Percentiles rank a stretch among this genome's conserved stretches.
Conservation (phyloP, 495 filamentous ascomycete species). For the Patellaria atrata region DNA sequence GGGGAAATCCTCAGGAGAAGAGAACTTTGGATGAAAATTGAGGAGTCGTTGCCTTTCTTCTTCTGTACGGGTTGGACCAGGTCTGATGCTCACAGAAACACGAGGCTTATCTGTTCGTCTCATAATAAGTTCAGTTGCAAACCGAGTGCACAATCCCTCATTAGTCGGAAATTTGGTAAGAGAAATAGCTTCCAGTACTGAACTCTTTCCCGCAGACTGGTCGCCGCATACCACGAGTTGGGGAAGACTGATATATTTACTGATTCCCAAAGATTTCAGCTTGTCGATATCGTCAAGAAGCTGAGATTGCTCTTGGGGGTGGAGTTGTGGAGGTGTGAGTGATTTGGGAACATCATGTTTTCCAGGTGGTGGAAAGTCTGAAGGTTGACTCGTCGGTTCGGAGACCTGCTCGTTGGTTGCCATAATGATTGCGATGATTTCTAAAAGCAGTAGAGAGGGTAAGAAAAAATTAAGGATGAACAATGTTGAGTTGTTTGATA, state of each 20-base stretch:
- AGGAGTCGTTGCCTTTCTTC: constrained; percentile 6
- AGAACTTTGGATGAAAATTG: constrained; percentile 6
- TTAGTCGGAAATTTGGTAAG: constrained; percentile 11
- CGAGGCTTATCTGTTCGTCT: neutral
- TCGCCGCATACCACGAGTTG: constrained; percentile 16
- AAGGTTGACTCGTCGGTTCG: too few species aligned
- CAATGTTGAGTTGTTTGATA: too few species aligned
- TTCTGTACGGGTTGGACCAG: constrained; percentile 2
- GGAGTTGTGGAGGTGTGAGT: too few species aligned
- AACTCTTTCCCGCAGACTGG: constrained; percentile 13
- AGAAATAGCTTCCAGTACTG: constrained; percentile 11
- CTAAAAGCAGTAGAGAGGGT: too few species aligned
- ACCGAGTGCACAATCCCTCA: constrained; percentile 8
- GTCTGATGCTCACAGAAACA: constrained; percentile 6
- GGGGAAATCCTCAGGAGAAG: constrained; percentile 7
- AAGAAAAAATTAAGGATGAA: too few species aligned
- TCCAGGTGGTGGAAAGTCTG: too few species aligned
- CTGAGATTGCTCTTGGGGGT: constrained; percentile 2
- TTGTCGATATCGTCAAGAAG: constrained; percentile 10
- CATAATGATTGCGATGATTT: too few species aligned
- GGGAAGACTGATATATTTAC: constrained; percentile 8
- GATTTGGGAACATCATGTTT: too few species aligned
- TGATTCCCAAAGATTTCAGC: constrained; percentile 11
- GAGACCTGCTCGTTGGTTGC: too few species aligned
- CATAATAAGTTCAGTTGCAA: constrained; percentile 11